These are phyloP conservation scores for Fusarium udum DNA, from an alignment of 2,329 filamentous ascomycete species.

Conservation along the genomic window DNA sequence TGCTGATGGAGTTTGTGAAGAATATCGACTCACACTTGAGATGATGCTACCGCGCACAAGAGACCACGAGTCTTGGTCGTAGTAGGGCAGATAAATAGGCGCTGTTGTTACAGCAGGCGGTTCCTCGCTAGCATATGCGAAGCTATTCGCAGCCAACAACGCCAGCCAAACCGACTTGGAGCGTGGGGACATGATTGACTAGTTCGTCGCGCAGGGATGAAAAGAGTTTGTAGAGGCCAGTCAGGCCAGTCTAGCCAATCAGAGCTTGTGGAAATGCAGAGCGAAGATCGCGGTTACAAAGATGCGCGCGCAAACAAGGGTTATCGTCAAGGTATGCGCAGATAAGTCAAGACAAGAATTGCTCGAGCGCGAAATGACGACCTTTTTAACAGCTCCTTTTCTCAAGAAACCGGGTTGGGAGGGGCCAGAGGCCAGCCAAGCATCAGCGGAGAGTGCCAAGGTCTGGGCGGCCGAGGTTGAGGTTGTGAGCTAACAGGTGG, in stretches of 20 bases:
- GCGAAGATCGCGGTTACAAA: not conserved
- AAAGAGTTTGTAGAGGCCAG: not conserved
- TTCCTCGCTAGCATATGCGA: slow-evolving; percentile 31
- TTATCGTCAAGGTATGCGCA: not conserved
- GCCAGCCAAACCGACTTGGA: slow-evolving; percentile 35
- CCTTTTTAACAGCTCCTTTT: slow-evolving; percentile 22
- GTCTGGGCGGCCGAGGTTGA: slow-evolving; percentile 34
- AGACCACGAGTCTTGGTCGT: slow-evolving; percentile 54
- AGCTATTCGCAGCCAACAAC: slow-evolving; percentile 40
- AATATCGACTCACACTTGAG: slow-evolving; percentile 49
- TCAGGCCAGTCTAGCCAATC: slow-evolving; percentile 3
- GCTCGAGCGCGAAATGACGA: slow-evolving; percentile 7
- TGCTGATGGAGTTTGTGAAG: not conserved
- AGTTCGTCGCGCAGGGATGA: slow-evolving; percentile 15
- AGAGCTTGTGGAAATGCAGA: not conserved
- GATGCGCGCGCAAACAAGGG: not conserved
- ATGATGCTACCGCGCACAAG: slow-evolving; percentile 58
- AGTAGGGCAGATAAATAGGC: slow-evolving; percentile 58
- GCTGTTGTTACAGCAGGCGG: slow-evolving; percentile 51
- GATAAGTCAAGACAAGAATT: not conserved
- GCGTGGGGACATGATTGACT: slow-evolving; percentile 21
- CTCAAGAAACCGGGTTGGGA: slow-evolving; percentile 11
- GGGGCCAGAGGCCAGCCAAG: slow-evolving; percentile 27
- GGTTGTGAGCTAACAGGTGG: not conserved
- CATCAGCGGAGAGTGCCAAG: slow-evolving; percentile 37